These are phyloP conservation scores for Pseudogymnoascus sp. DNA, from an alignment of 2,329 filamentous ascomycete species.

Conservation along the genomic window DNA sequence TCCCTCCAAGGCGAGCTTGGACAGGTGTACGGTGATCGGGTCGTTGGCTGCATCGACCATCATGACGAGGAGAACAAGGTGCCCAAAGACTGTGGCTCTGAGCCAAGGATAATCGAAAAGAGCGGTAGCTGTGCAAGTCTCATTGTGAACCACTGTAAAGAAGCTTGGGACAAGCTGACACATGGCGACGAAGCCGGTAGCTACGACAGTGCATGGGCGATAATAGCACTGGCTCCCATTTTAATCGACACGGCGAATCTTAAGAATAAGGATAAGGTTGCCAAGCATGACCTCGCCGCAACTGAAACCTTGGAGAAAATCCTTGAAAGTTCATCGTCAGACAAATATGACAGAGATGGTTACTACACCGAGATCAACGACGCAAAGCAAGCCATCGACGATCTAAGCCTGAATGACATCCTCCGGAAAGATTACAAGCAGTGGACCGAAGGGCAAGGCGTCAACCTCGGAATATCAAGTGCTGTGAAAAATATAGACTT, in stretches of 20 bases:
- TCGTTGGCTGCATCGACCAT: constrained; percentile 67
- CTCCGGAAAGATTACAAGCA: constrained; percentile 80
- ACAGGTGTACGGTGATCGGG: constrained; percentile 39
- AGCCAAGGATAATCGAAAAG: constrained; percentile 54
- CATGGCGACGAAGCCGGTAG: constrained; percentile 33
- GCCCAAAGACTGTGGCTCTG: constrained; percentile 33
- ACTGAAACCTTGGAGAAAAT: constrained; percentile 50
- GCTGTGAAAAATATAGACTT: constrained; percentile 56
- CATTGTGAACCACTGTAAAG: constrained; percentile 50
- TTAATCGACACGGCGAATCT: constrained; percentile 67
- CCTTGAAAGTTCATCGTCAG: constrained; percentile 25
- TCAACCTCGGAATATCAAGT: constrained; percentile 58
- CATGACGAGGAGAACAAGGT: constrained; percentile 63
- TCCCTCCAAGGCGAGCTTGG: constrained; percentile 54
- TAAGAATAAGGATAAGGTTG: constrained; percentile 54
- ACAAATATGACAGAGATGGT: constrained; percentile 41
- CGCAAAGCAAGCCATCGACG: constrained; percentile 60
- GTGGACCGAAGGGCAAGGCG: constrained; percentile 48
- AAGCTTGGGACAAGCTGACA: constrained; percentile 48
- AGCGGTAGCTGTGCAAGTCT: constrained; percentile 68
- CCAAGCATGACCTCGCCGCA: constrained; percentile 49
- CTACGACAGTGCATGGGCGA: constrained; percentile 37
- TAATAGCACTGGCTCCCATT: constrained; percentile 60
- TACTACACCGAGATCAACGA: constrained; percentile 53
- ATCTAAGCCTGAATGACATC: constrained; percentile 55